These are phyloP conservation scores for Euphrasia arctica DNA, from an alignment of 305 asterid genomes.

Conservation along the genomic window DNA sequence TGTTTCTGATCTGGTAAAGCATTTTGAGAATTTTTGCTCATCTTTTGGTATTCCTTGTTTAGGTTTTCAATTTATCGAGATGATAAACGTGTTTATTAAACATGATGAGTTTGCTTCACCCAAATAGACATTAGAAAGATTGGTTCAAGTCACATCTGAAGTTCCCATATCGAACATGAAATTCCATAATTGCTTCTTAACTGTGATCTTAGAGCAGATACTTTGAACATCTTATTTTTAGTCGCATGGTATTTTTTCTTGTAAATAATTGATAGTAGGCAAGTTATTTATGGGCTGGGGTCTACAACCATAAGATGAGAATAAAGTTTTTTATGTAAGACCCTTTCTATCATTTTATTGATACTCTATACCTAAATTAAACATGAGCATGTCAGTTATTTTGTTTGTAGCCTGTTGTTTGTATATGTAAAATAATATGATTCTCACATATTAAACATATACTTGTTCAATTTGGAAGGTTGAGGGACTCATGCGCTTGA, in stretches of 20 bases:
- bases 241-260: neutral
- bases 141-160: neutral
- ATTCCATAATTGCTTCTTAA: neutral
- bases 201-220: too few species aligned
- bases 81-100: neutral
- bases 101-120: neutral
- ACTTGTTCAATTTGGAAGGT: constrained; percentile 41
- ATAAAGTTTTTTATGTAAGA: neutral
- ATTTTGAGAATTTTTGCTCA: neutral
- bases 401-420: neutral
- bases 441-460: neutral
- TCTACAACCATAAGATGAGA: neutral
- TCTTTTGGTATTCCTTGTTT: neutral
- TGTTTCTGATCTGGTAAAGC: constrained; percentile 88
- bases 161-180: neutral
- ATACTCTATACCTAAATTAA: neutral
- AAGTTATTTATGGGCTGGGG: neutral
- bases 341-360: neutral
- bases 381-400: neutral
- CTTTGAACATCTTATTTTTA: neutral
- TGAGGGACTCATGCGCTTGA: constrained; percentile 89
- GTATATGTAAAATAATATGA: neutral
- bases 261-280: neutral
- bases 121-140: neutral
- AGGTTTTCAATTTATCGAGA: neutral